Conservation (phyloP, 371 early-diverging fungal genomes). For the Apophysomyces ossiformis region DNA sequence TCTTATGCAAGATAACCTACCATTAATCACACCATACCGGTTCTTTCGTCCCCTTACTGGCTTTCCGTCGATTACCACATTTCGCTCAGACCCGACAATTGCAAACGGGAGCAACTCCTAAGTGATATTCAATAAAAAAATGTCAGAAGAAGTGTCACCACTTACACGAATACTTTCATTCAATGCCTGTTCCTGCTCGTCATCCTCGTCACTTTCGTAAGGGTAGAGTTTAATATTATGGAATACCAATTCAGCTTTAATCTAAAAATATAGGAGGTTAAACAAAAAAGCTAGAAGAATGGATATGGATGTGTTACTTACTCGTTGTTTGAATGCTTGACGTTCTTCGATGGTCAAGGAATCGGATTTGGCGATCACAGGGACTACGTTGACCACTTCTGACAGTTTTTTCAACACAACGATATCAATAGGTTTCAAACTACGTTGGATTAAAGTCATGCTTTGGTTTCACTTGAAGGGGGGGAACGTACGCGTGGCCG, state of each 20-base stretch:
- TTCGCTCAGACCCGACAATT: constrained; percentile 85
- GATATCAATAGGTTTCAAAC: constrained; percentile 81
- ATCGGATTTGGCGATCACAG: constrained; percentile 89
- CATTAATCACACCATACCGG: constrained; percentile 71
- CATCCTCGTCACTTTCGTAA: constrained; percentile 82
- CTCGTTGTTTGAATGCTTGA: constrained; percentile 70
- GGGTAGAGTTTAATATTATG: constrained; percentile 93
- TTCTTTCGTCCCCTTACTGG: constrained; percentile 74
- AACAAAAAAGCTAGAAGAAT: background rate
- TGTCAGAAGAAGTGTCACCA: constrained; percentile 2
- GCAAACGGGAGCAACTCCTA: constrained; percentile 85
- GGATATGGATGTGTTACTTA: constrained; percentile 30
- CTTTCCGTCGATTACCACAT: constrained; percentile 82
- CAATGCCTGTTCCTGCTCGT: constrained; percentile 75
- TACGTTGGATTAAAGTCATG: constrained; percentile 25
- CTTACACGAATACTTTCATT: constrained; percentile 72
- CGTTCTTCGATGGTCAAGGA: constrained; percentile 84
- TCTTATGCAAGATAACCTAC: constrained; percentile 34
- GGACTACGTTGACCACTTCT: constrained; percentile 80
- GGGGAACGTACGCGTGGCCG: constrained; percentile 67
- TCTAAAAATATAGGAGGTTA: constrained; percentile 36
- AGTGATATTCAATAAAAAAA: constrained; percentile 4
- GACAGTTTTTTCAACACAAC: constrained; percentile 74
- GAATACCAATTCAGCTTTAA: constrained; percentile 90
- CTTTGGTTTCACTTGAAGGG: background rate